Conservation (phyloP, 345 rosid genomes). For the Dipteronia sinensis region DNA sequence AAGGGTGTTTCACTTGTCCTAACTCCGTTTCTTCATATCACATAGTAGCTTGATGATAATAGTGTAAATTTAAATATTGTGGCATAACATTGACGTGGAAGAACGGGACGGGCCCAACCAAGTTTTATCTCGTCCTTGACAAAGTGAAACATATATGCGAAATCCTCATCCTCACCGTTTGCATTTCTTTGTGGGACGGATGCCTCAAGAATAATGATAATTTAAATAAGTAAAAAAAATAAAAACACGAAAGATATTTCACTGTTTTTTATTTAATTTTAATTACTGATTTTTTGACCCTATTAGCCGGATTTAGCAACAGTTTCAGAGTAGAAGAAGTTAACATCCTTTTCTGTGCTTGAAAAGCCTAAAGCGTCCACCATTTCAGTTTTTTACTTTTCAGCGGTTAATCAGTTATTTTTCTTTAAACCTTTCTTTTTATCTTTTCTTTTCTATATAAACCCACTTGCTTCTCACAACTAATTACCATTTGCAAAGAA, state of each 20-base stretch:
- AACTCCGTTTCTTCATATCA: too few relatives aligned
- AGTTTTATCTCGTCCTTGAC: too few relatives aligned
- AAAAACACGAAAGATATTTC: neutral
- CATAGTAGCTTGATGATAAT: too few relatives aligned
- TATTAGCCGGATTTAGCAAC: neutral
- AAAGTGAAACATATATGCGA: too few relatives aligned
- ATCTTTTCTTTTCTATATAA: conserved; percentile 29
- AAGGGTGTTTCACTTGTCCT: too few relatives aligned
- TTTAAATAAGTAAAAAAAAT: neutral
- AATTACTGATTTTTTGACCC: too few relatives aligned
- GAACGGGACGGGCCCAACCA: too few relatives aligned
- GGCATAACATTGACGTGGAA: too few relatives aligned
- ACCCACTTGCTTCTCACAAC: neutral
- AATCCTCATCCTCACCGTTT: too few relatives aligned
- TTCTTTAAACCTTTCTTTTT: neutral
- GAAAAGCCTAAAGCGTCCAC: conserved; percentile 9
- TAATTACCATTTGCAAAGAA: conserved; percentile 6
- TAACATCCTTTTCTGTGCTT: conserved; percentile 15
- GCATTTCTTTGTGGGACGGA: neutral
- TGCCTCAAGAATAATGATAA: neutral
- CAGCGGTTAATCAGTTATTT: conserved; percentile 8
- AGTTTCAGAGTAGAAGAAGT: neutral
- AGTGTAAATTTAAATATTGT: too few relatives aligned
- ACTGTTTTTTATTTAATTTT: too few relatives aligned
- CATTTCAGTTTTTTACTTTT: conserved; percentile 8